phyloP scores from a whole-genome alignment of 441 rosid genomes.

The Pelargonium australe region DNA sequence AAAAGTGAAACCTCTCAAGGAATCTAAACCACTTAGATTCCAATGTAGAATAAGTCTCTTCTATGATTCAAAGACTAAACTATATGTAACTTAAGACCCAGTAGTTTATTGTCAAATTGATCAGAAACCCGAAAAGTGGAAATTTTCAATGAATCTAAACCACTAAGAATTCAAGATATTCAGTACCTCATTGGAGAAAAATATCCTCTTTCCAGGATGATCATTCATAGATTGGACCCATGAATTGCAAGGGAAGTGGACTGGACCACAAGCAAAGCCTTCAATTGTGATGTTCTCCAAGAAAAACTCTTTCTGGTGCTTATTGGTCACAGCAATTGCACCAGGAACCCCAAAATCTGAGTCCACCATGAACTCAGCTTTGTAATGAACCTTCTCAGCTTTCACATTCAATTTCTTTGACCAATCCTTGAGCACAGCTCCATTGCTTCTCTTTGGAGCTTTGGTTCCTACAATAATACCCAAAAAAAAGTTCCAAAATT shows the following conservation, averaged over 20 bases:
- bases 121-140: not conserved
- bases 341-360: slow-evolving; percentile 74
- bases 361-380: slow-evolving; percentile 71
- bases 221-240: slow-evolving; percentile 78
- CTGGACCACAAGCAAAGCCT: slow-evolving; percentile 75
- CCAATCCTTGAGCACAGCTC: slow-evolving; percentile 70
- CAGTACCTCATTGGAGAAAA: slow-evolving; percentile 78
- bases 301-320: slow-evolving; percentile 81
- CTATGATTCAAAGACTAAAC: too few species aligned
- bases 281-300: slow-evolving; percentile 78
- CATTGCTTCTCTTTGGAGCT: slow-evolving; percentile 62
- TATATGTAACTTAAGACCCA: too few species aligned
- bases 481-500: not conserved
- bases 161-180: not conserved
- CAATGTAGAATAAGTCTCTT: too few species aligned
- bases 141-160: not conserved
- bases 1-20: too few species aligned
- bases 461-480: slow-evolving; percentile 45
- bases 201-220: slow-evolving; percentile 54
- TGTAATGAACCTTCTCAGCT: slow-evolving; percentile 72
- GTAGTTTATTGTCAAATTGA: not conserved
- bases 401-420: slow-evolving; percentile 60
- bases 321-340: slow-evolving; percentile 70
- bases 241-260: slow-evolving; percentile 88
- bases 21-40: too few species aligned